These are phyloP conservation scores for Nitzschia putrida DNA, from an alignment of 108 stramenopile species.

Conservation along the genomic window DNA sequence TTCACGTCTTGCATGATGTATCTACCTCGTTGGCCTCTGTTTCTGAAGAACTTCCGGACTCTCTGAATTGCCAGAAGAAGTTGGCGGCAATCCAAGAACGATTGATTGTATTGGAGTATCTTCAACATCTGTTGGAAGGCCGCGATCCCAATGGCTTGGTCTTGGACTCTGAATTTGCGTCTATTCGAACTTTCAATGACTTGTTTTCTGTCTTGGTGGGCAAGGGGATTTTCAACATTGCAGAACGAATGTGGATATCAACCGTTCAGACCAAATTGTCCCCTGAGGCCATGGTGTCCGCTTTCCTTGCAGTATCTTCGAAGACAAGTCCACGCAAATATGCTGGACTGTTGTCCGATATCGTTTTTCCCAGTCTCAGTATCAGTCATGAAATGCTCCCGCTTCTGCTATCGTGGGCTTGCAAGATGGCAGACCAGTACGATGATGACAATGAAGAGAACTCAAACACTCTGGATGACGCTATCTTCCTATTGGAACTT, in stretches of 20 bases:
- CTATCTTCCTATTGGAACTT: conserved; percentile 61
- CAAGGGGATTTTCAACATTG: conserved; percentile 48
- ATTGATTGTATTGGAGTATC: conserved; percentile 19
- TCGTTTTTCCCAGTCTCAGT: conserved; percentile 61
- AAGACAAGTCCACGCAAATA: conserved; percentile 56
- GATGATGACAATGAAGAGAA: conserved; percentile 47
- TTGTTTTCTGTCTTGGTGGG: conserved; percentile 24
- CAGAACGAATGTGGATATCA: conserved; percentile 51
- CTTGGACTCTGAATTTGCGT: conserved; percentile 8
- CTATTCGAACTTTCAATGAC: conserved; percentile 21
- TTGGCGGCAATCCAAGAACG: conserved; percentile 19
- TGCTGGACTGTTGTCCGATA: conserved; percentile 49
- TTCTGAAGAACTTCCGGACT: conserved; percentile 23
- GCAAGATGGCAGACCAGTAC: conserved; percentile 66
- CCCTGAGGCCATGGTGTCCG: conserved; percentile 44
- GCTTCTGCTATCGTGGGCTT: conserved; percentile 61
- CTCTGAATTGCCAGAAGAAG: conserved; percentile 11
- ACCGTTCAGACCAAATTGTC: conserved; percentile 38
- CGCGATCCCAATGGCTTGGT: background rate
- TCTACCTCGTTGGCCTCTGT: conserved; percentile 25
- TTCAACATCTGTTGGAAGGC: conserved; percentile 11
- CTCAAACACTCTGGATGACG: conserved; percentile 48
- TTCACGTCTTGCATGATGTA: conserved; percentile 47
- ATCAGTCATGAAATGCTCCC: conserved; percentile 67
- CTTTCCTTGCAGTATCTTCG: conserved; percentile 50